Evolutionary conservation across 768 basidiomycete genomes (phyloP).

Genomic region (Lepiota venenata): DNA sequence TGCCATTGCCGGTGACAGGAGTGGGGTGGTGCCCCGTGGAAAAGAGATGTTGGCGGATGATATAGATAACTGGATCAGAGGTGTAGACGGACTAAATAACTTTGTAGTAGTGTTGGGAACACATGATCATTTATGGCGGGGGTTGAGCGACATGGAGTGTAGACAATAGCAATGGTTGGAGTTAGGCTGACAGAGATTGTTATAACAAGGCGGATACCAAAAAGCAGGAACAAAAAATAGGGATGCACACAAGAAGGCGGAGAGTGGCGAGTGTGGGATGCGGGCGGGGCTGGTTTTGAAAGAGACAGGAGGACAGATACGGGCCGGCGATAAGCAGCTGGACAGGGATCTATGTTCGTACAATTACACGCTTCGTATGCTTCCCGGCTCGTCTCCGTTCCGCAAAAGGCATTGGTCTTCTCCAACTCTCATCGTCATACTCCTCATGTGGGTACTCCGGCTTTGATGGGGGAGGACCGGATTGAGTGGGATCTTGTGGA

Average conservation of each 20-base stretch:
- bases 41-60: slow-evolving; percentile 4
- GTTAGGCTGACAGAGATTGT: background rate
- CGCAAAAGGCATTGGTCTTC: slow-evolving; percentile 66
- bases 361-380: slow-evolving; percentile 72
- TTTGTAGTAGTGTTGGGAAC: background rate
- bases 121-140: background rate
- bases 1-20: slow-evolving; percentile 5
- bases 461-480: slow-evolving; percentile 30
- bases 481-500: slow-evolving; percentile 38
- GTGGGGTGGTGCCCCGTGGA: background rate
- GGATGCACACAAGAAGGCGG: slow-evolving; percentile 9
- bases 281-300: background rate
- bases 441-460: slow-evolving; percentile 42
- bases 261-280: background rate
- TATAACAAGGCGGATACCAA: slow-evolving; percentile 9
- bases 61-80: background rate
- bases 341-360: slow-evolving; percentile 33
- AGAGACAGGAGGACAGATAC: background rate
- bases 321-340: slow-evolving; percentile 4
- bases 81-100: background rate
- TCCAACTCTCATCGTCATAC: slow-evolving; percentile 71
- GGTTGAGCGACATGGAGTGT: background rate
- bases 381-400: slow-evolving; percentile 79
- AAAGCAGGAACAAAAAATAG: slow-evolving; percentile 2
- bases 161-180: background rate